Evolutionary conservation across 257 asterid genomes (phyloP).

Genomic region (Nicotiana paniculata): DNA sequence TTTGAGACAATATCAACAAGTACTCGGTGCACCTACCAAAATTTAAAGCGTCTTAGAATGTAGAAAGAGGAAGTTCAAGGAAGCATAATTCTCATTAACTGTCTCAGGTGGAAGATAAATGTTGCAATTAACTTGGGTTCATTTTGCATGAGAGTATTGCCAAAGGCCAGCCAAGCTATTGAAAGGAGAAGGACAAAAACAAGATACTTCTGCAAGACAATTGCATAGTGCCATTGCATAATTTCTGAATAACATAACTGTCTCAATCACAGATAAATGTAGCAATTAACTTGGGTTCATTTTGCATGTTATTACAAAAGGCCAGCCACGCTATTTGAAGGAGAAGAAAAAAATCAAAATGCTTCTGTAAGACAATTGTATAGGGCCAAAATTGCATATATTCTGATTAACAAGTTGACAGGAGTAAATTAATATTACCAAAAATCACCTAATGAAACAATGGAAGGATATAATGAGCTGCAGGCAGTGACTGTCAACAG

Average conservation of each 20-base stretch:
- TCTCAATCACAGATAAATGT: background rate
- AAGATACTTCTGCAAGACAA: background rate
- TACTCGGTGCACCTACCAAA: constrained; percentile 81
- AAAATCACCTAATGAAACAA: background rate
- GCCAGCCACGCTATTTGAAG: constrained; percentile 2
- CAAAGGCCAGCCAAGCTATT: background rate
- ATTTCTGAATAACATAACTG: background rate
- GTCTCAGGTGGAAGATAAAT: background rate
- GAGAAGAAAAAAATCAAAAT: background rate
- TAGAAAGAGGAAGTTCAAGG: background rate
- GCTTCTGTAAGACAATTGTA: background rate
- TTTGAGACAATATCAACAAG: constrained; percentile 81
- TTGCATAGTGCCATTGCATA: background rate
- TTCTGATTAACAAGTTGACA: background rate
- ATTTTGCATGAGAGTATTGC: constrained; percentile 3
- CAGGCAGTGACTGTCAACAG: background rate
- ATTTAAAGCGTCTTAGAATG: background rate
- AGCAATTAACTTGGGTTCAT: background rate
- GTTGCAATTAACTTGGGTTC: background rate
- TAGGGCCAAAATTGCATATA: background rate
- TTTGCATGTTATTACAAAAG: background rate
- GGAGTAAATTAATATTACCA: background rate
- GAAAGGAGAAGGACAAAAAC: background rate
- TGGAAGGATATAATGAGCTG: background rate
- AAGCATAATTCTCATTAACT: background rate